A percentile compares a stretch with the other conserved stretches of the same genome.
Conservation (phyloP, 352 stramenopile genomes). For the Phytophthora quininea region DNA sequence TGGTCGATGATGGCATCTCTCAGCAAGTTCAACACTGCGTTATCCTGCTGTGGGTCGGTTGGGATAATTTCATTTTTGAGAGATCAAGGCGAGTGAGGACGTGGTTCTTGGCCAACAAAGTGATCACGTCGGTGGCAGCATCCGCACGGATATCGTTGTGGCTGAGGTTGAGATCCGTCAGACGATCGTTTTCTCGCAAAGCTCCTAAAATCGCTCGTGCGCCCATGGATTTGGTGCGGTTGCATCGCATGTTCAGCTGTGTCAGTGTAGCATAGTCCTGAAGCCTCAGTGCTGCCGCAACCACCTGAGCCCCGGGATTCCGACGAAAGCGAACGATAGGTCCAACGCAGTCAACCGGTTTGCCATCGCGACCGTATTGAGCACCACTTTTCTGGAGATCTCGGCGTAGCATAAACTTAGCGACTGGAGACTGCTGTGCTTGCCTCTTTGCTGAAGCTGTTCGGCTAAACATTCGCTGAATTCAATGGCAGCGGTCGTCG, state of each 20-base stretch:
- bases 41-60: background rate
- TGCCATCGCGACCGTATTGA: slow-evolving; percentile 37
- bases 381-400: slow-evolving; percentile 29
- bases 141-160: slow-evolving; percentile 46
- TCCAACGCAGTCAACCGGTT: slow-evolving; percentile 35
- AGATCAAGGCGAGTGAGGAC: slow-evolving; percentile 40
- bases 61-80: slow-evolving; percentile 27
- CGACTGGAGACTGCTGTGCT: slow-evolving; percentile 15
- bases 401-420: slow-evolving; percentile 20
- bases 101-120: slow-evolving; percentile 30
- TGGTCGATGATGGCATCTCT: slow-evolving; percentile 8
- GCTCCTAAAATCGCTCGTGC: slow-evolving; percentile 25
- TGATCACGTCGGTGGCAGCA: slow-evolving; percentile 12
- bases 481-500: slow-evolving; percentile 16
- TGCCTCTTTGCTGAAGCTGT: slow-evolving; percentile 16
- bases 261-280: slow-evolving; percentile 38
- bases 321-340: slow-evolving; percentile 50
- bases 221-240: slow-evolving; percentile 41
- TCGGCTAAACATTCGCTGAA: slow-evolving; percentile 24
- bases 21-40: slow-evolving; percentile 1
- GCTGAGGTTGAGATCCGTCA: slow-evolving; percentile 41
- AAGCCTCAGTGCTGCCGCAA: slow-evolving; percentile 43
- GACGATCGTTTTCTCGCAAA: slow-evolving; percentile 26
- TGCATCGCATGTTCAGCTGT: slow-evolving; percentile 38
- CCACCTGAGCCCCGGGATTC: slow-evolving; percentile 36